phyloP scores from a whole-genome alignment of 805 yeast species.

The Candida incommunis region DNA sequence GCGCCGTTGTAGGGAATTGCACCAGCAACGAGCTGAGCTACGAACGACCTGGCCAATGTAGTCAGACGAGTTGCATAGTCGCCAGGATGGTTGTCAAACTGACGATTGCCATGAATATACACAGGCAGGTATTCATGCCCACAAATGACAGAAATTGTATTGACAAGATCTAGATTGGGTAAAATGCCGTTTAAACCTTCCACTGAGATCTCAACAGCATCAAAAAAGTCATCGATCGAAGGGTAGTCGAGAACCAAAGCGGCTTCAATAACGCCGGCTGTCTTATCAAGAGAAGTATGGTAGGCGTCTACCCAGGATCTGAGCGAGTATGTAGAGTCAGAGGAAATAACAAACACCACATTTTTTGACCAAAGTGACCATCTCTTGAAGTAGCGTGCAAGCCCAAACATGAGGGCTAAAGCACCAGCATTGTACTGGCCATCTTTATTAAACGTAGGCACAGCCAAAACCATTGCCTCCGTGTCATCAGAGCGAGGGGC shows the following conservation, averaged over 20 bases:
- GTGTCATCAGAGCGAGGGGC: conserved; percentile 95
- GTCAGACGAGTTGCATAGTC: conserved; percentile 35
- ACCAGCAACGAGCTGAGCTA: conserved; percentile 59
- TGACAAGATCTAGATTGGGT: conserved; percentile 84
- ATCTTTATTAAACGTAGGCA: conserved; percentile 72
- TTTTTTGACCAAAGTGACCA: conserved; percentile 96
- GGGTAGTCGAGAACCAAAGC: conserved; percentile 78
- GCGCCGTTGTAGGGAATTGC: conserved; percentile 49
- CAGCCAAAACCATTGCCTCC: conserved; percentile 80
- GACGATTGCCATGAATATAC: conserved; percentile 39
- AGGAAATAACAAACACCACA: conserved; percentile 72
- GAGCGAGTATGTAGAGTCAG: conserved; percentile 51
- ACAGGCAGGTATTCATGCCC: conserved; percentile 64
- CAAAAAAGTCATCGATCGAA: conserved; percentile 49
- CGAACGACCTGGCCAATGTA: conserved; percentile 51
- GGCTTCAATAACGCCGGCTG: conserved; percentile 90
- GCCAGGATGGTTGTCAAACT: conserved; percentile 31
- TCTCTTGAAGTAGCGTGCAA: conserved; percentile 67
- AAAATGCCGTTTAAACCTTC: conserved; percentile 91
- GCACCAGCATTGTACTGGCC: conserved; percentile 66
- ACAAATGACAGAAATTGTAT: conserved; percentile 60
- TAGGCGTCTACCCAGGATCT: conserved; percentile 90
- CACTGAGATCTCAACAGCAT: conserved; percentile 58
- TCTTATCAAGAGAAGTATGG: conserved; percentile 67
- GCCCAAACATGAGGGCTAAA: conserved; percentile 50